A percentile compares a stretch with the other conserved stretches of the same genome.
Evolutionary conservation across 306 rosid species (phyloP).

Genomic region (Quercus aquifolioides): DNA sequence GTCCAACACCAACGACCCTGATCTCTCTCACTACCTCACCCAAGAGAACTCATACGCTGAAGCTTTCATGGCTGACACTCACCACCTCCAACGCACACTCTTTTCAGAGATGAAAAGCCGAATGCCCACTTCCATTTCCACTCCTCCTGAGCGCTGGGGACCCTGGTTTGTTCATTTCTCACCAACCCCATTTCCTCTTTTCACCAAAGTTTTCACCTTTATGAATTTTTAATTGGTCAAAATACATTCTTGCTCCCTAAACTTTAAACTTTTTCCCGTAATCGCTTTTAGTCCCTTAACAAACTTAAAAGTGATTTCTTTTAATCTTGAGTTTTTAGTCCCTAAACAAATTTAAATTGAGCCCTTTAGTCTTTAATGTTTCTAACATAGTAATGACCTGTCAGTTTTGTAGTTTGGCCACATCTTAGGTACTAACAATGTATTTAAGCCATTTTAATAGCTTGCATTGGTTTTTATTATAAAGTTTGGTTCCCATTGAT

Average conservation of each 20-base stretch:
- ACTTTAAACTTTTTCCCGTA: no score
- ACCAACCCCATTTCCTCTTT: constrained; percentile 6
- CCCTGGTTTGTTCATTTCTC: constrained; percentile 61
- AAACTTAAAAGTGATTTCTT: no score
- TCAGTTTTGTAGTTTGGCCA: no score
- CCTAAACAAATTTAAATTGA: no score
- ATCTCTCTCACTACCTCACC: constrained; percentile 49
- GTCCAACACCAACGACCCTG: constrained; percentile 68
- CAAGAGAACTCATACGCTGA: constrained; percentile 70
- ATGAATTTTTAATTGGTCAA: not conserved
- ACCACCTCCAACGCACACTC: constrained; percentile 39
- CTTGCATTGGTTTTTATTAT: not conserved
- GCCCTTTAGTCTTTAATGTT: no score
- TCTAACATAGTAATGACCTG: no score
- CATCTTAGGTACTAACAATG: no score
- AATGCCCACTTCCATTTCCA: constrained; percentile 58
- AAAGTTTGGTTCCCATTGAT: not conserved
- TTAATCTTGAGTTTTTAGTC: no score
- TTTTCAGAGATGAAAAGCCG: constrained; percentile 76
- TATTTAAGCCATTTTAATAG: not conserved
- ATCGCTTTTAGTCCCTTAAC: no score
- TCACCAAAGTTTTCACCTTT: not conserved
- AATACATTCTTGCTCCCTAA: no score
- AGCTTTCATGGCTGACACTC: constrained; percentile 76
- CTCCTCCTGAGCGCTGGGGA: constrained; percentile 94